Percentiles rank a stretch among this genome's conserved stretches.
Evolutionary conservation across 2,329 filamentous ascomycete genomes (phyloP).

Genomic region (Hymenoscyphus albidus): DNA sequence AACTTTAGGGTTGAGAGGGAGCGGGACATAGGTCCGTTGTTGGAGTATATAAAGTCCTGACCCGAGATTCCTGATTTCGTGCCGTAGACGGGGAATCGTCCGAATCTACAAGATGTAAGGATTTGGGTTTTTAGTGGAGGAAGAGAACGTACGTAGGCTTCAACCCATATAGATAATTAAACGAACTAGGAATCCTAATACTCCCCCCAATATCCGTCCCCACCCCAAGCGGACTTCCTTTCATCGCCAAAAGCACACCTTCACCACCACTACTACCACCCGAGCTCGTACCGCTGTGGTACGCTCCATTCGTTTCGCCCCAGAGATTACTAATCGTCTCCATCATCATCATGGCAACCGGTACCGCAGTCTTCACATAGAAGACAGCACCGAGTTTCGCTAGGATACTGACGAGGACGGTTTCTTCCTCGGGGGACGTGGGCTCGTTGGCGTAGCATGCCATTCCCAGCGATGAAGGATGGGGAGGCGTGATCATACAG

Average conservation of each 20-base stretch:
- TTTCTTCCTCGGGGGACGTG: slow-evolving; percentile 27
- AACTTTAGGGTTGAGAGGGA: slow-evolving; percentile 36
- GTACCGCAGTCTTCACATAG: slow-evolving; percentile 40
- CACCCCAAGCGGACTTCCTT: slow-evolving; percentile 30
- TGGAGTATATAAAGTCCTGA: slow-evolving; percentile 39
- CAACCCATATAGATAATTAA: slow-evolving; percentile 38
- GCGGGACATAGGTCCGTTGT: slow-evolving; percentile 39
- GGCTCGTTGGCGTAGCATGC: slow-evolving; percentile 36
- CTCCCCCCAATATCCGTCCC: slow-evolving; percentile 37
- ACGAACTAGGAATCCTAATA: slow-evolving; percentile 39
- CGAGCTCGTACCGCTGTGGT: slow-evolving; percentile 29
- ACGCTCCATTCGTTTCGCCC: slow-evolving; percentile 37
- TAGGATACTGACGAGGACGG: slow-evolving; percentile 38
- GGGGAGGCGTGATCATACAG: slow-evolving; percentile 37
- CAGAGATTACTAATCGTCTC: slow-evolving; percentile 42
- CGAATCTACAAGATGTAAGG: slow-evolving; percentile 28
- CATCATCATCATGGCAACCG: slow-evolving; percentile 41
- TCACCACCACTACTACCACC: slow-evolving; percentile 33
- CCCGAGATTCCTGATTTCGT: slow-evolving; percentile 37
- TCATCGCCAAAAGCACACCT: slow-evolving; percentile 31
- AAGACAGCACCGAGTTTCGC: slow-evolving; percentile 40
- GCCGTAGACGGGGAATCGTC: slow-evolving; percentile 38
- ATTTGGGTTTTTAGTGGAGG: neutral
- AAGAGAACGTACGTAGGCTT: slow-evolving; percentile 34
- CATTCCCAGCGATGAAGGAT: slow-evolving; percentile 38